These are phyloP conservation scores for Ramalina peruviana DNA, from an alignment of 495 filamentous ascomycete species.

Conservation along the genomic window DNA sequence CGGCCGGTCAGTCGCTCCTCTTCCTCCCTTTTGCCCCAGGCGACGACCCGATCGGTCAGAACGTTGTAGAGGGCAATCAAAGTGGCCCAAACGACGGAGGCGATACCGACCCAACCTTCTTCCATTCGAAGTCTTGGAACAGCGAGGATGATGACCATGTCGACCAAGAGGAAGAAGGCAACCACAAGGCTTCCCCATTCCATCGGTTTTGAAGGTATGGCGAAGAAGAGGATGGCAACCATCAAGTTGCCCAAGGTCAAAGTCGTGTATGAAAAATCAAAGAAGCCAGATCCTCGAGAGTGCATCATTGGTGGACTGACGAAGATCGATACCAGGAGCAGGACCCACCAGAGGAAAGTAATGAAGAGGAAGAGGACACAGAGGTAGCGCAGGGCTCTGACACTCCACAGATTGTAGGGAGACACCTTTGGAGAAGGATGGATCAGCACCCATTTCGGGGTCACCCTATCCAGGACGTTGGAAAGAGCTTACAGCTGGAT, in stretches of 20 bases:
- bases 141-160: constrained; percentile 63
- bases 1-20: constrained; percentile 86
- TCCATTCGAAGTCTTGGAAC: constrained; percentile 60
- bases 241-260: constrained; percentile 59
- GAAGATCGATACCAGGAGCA: constrained; percentile 75
- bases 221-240: constrained; percentile 72
- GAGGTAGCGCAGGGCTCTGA: constrained; percentile 60
- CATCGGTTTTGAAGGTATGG: constrained; percentile 63
- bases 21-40: constrained; percentile 83
- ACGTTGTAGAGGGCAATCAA: constrained; percentile 50
- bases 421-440: constrained; percentile 47
- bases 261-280: constrained; percentile 66
- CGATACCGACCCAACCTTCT: constrained; percentile 83
- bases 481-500: constrained; percentile 60
- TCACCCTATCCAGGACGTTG: not conserved
- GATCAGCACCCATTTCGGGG: constrained; percentile 4
- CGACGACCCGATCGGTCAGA: constrained; percentile 54
- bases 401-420: constrained; percentile 87
- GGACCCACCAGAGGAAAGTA: constrained; percentile 79
- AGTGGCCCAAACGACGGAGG: constrained; percentile 63
- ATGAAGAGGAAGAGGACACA: constrained; percentile 59
- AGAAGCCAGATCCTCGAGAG: constrained; percentile 80
- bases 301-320: constrained; percentile 76
- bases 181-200: constrained; percentile 53
- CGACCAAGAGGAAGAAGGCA: constrained; percentile 56